These are phyloP conservation scores for Venturia effusa DNA, from an alignment of 2,329 filamentous ascomycete genomes.

Conservation along the genomic window DNA sequence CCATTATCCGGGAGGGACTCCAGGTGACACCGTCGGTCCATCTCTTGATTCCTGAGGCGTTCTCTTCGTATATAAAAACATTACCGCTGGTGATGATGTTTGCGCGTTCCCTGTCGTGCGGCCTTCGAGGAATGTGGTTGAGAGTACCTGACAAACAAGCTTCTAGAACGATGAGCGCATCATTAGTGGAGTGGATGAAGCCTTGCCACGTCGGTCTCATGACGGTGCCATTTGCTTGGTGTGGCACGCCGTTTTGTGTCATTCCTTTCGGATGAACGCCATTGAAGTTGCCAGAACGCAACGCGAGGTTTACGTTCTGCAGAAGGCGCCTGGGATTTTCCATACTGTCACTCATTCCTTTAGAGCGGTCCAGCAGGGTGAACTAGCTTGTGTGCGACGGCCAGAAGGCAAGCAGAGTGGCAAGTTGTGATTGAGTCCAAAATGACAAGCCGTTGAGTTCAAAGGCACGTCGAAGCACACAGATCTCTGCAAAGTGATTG, in stretches of 20 bases:
- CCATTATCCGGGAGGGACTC: conserved; percentile 79
- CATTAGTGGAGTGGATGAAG: conserved; percentile 10
- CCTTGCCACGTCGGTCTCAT: conserved; percentile 11
- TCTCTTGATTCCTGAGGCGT: conserved; percentile 80
- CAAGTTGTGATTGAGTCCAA: background rate
- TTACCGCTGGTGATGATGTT: conserved; percentile 73
- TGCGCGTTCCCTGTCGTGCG: conserved; percentile 72
- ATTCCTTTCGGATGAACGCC: background rate
- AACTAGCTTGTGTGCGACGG: background rate
- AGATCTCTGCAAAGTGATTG: background rate
- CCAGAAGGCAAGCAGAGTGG: background rate
- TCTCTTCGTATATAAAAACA: conserved; percentile 87
- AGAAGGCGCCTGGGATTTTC: background rate
- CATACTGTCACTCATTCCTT: background rate
- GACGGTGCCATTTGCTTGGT: background rate
- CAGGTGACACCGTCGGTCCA: conserved; percentile 90
- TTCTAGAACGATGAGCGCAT: conserved; percentile 12
- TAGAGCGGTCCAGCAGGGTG: background rate
- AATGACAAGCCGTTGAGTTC: background rate
- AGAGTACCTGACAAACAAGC: conserved; percentile 8
- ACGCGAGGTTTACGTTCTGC: background rate
- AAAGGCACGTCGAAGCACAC: background rate
- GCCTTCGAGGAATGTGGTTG: conserved; percentile 67
- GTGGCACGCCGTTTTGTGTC: background rate
- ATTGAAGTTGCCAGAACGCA: background rate